Base-by-base conservation (phyloP, 2,329 filamentous ascomycete genomes). In the Xylariaceae sp. region DNA sequence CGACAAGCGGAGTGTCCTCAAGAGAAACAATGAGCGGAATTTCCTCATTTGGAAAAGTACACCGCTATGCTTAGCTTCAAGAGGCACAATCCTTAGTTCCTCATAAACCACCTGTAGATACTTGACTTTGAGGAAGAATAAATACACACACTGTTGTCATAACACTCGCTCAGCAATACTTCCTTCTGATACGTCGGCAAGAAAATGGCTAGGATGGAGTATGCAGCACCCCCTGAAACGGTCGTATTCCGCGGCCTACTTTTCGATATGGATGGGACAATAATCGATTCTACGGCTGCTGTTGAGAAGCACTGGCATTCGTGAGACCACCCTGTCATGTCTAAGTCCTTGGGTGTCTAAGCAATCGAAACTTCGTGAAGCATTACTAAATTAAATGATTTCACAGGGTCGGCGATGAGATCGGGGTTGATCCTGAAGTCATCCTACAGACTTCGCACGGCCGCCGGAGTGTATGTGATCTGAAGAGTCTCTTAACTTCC, bases 401-500 rank as follows among this genome's bases (percentile, higher is more conserved):
- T 60, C 60, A 48, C 68, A 91, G 89, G n/a, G 83, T 93, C 63
- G 93, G 90, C 46, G 82, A 84, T 8, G 91, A 96, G 71, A 88
- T 98, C 68, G 91, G 91, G 21, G 88, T 97, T 19, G 86, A 91
- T 64, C 90, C 91, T n/a, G 82, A 88, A 44, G 84, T 89, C 41
- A 98, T 99, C 67, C 83, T 98, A 23, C 84, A 91, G 68, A 96
- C 92, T 8, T 96, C 92, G 4, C 95, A 99, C 75, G 95, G 95
- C 60, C 86, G 94, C 58, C 82, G 95, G 56, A 92, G 87, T 65
- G 59, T 62, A 62, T 28, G 59, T 59, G 21, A 43, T 34, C 29
- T 45, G 3, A 39, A 28, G n/a, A 11, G 16, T 44, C 36, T 51
- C 36, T 50, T 19, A 11, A 6, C 16, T 28, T 8, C n/a, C 3